Evolutionary conservation across 75 land plant genomes (phyloP).

Genomic region (Cryptomeria japonica): DNA sequence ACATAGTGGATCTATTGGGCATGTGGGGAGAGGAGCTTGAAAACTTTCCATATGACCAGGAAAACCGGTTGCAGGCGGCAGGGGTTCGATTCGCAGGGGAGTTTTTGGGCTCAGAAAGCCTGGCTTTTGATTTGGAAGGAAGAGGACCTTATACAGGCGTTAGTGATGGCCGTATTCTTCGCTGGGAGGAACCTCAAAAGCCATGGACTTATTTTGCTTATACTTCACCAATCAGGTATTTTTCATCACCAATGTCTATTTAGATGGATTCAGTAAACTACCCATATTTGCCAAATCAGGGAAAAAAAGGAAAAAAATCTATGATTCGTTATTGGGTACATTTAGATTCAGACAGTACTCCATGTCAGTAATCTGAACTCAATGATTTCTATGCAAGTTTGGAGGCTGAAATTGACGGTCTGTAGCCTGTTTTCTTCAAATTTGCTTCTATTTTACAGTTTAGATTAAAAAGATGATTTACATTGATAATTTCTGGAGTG

Average conservation of each 20-base stretch:
- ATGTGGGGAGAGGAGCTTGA: not conserved
- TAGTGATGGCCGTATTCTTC: constrained; percentile 40
- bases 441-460: too few relatives aligned
- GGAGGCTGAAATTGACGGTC: too few relatives aligned
- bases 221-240: constrained; percentile 33
- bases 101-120: constrained; percentile 36
- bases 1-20: not conserved
- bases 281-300: not conserved
- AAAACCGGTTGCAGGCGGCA: constrained; percentile 25
- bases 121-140: constrained; percentile 37
- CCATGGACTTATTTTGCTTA: constrained; percentile 36
- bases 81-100: constrained; percentile 15
- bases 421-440: too few relatives aligned
- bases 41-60: not conserved
- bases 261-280: not conserved
- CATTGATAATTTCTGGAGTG: too few relatives aligned
- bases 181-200: constrained; percentile 23
- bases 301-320: not conserved
- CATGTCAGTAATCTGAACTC: not conserved
- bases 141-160: constrained; percentile 44
- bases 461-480: too few relatives aligned
- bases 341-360: not conserved
- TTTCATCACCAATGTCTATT: constrained; percentile 2
- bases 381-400: not conserved
- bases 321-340: not conserved